These are phyloP conservation scores for Hyaloperonospora brassicae DNA, from an alignment of 352 stramenopile species.

Conservation along the genomic window DNA sequence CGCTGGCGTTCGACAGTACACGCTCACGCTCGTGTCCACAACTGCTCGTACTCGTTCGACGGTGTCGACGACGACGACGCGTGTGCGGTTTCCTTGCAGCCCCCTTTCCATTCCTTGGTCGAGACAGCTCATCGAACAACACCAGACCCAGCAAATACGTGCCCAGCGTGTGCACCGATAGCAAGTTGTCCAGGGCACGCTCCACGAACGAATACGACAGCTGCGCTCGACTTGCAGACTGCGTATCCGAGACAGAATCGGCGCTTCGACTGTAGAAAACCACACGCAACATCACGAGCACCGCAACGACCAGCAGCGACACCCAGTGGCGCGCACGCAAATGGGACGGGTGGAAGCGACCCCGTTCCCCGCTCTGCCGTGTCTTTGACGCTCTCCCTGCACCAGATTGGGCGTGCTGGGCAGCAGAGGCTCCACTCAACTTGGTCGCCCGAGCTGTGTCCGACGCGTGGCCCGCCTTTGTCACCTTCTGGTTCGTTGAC, in stretches of 20 bases:
- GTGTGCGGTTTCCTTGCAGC: slow-evolving; percentile 6
- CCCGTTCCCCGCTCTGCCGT: slow-evolving; percentile 1
- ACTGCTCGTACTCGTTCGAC: slow-evolving; percentile 12
- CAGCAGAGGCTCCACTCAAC: background rate
- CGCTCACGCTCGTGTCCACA: slow-evolving; percentile 11
- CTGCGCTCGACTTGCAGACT: slow-evolving; percentile 1
- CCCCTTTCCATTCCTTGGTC: slow-evolving; percentile 18
- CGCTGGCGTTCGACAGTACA: slow-evolving; percentile 19
- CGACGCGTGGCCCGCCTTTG: slow-evolving; percentile 11
- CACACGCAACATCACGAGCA: slow-evolving; percentile 34
- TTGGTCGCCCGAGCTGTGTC: slow-evolving; percentile 4
- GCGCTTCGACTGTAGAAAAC: slow-evolving; percentile 30
- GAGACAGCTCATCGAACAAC: slow-evolving; percentile 42
- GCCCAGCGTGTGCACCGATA: slow-evolving; percentile 43
- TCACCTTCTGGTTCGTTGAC: slow-evolving; percentile 12
- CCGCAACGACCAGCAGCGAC: slow-evolving; percentile 22
- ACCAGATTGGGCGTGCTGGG: background rate
- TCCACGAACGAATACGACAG: slow-evolving; percentile 27
- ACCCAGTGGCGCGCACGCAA: slow-evolving; percentile 50
- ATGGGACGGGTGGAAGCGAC: slow-evolving; percentile 23
- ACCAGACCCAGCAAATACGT: slow-evolving; percentile 45
- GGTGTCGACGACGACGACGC: slow-evolving; percentile 14
- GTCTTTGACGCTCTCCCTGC: background rate
- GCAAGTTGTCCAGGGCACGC: slow-evolving; percentile 34
- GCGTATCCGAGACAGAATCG: slow-evolving; percentile 10